These are phyloP conservation scores for Paramecium tetraurelia DNA, from an alignment of 73 alveolate species.

Conservation along the genomic window DNA sequence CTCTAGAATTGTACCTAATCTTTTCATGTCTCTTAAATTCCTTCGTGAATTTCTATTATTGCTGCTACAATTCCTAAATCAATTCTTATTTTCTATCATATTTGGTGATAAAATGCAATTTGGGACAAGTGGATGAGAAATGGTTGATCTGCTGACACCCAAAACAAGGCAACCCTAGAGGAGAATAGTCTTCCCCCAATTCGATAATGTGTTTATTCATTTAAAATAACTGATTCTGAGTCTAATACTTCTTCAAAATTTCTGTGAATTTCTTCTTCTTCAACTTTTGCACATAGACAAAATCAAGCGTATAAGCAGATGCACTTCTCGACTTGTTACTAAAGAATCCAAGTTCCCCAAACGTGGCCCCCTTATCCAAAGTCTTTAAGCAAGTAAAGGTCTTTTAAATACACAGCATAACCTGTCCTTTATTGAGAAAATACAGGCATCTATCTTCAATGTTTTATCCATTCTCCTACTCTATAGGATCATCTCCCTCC, in stretches of 20 bases:
- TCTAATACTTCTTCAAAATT: not conserved
- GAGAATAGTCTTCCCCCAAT: not conserved
- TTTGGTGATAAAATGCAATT: not conserved
- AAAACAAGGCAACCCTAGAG: slow-evolving; percentile 36
- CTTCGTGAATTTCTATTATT: not conserved
- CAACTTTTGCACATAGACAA: slow-evolving; percentile 69
- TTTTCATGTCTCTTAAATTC: slow-evolving; percentile 21
- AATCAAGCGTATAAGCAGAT: slow-evolving; percentile 78
- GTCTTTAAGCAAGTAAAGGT: slow-evolving; percentile 66
- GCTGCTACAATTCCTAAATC: not conserved
- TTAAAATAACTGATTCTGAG: not conserved
- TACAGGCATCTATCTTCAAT: slow-evolving; percentile 67
- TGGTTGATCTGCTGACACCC: slow-evolving; percentile 37
- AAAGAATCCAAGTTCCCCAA: slow-evolving; percentile 87
- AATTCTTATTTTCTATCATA: not conserved
- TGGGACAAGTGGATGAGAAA: not conserved
- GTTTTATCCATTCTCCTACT: not conserved
- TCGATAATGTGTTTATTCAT: slow-evolving; percentile 32
- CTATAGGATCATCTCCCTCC: slow-evolving; percentile 69
- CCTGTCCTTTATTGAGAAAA: slow-evolving; percentile 69
- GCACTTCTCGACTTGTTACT: slow-evolving; percentile 78
- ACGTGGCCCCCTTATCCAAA: slow-evolving; percentile 69
- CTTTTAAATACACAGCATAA: slow-evolving; percentile 63
- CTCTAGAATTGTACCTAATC: slow-evolving; percentile 12
- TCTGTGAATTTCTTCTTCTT: slow-evolving; percentile 62